Conservation (phyloP, 495 filamentous ascomycete species). For the Schizothecium vesticola region DNA sequence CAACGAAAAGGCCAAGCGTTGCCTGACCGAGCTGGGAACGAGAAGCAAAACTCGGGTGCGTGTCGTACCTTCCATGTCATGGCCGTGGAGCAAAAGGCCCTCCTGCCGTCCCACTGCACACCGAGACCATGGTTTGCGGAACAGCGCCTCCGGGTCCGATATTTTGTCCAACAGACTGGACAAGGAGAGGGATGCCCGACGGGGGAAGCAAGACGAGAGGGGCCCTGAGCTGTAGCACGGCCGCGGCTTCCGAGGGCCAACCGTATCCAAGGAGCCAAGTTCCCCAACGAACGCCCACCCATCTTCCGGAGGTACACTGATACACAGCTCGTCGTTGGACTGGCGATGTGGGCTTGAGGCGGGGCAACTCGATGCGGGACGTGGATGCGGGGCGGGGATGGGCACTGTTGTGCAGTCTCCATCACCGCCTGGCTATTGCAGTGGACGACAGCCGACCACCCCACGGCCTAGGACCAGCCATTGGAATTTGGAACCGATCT, state of each 20-base stretch:
- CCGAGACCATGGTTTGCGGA: background rate
- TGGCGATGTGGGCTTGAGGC: background rate
- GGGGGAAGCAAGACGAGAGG: background rate
- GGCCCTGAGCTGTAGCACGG: background rate
- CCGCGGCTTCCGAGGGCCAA: background rate
- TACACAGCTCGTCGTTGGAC: background rate
- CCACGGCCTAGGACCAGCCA: no score
- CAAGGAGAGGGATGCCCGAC: background rate
- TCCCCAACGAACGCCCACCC: background rate
- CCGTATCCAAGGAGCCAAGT: background rate
- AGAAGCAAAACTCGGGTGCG: background rate
- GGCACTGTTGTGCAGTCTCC: background rate
- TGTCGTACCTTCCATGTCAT: background rate
- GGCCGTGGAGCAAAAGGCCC: background rate
- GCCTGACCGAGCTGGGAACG: background rate
- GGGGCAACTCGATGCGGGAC: background rate
- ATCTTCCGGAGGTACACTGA: background rate
- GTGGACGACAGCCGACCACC: background rate
- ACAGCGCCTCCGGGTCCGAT: background rate
- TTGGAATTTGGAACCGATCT: no score
- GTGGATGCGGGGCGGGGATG: background rate
- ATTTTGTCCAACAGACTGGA: background rate
- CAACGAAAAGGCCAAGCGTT: background rate
- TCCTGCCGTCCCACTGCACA: background rate
- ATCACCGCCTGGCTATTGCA: background rate